These are phyloP conservation scores for Canariomyces notabilis DNA, from an alignment of 2,329 filamentous ascomycete species.

Conservation along the genomic window DNA sequence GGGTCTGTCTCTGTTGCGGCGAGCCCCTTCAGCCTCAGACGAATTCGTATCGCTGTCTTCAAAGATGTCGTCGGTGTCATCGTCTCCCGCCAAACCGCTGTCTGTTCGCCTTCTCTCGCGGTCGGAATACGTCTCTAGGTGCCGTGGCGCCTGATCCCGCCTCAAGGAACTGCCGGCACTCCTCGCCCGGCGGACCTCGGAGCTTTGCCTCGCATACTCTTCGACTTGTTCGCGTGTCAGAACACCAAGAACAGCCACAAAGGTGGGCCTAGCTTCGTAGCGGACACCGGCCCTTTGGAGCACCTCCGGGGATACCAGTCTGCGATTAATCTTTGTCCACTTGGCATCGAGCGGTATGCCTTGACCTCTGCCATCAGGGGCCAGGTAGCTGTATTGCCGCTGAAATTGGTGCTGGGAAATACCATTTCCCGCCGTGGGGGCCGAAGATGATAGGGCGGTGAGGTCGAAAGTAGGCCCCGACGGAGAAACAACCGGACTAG, in stretches of 20 bases:
- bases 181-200: constrained; percentile 42
- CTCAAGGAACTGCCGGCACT: constrained; percentile 19
- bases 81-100: constrained; percentile 17
- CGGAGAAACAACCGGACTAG: constrained; percentile 27
- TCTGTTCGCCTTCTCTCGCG: constrained; percentile 12
- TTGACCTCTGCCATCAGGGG: constrained; percentile 52
- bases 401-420: constrained; percentile 20
- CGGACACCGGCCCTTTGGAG: constrained; percentile 50
- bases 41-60: constrained; percentile 25
- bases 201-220: constrained; percentile 45
- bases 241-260: constrained; percentile 55
- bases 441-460: constrained; percentile 26
- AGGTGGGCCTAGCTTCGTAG: constrained; percentile 56
- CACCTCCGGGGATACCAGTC: constrained; percentile 53
- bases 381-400: constrained; percentile 36
- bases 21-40: constrained; percentile 21
- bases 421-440: constrained; percentile 21
- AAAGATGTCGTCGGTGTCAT: constrained; percentile 24
- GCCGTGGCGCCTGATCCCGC: not conserved
- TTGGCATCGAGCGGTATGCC: constrained; percentile 53
- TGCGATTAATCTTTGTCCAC: constrained; percentile 55
- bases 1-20: not conserved
- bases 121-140: constrained; percentile 25
- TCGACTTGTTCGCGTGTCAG: constrained; percentile 48
- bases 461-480: constrained; percentile 13